Conservation (phyloP, 2,329 filamentous ascomycete genomes). For the Penicillium corylophilum region DNA sequence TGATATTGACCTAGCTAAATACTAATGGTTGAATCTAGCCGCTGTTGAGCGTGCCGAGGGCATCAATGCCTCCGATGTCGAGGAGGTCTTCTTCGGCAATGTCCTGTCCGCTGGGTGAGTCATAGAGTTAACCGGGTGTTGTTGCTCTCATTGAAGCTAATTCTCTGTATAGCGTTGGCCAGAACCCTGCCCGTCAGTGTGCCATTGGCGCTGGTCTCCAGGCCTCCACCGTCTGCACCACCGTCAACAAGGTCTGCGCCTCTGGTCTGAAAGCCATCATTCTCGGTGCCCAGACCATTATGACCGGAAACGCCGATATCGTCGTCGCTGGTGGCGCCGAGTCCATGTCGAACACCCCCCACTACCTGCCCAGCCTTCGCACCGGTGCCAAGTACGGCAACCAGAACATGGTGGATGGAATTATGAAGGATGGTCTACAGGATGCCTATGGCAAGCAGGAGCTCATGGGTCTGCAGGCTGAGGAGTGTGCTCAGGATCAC, state of each 20-base stretch:
- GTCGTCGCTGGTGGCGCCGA: slow-evolving; percentile 93
- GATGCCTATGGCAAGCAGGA: slow-evolving; percentile 90
- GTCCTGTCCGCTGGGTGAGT: slow-evolving; percentile 90
- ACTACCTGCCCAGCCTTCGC: slow-evolving; percentile 88
- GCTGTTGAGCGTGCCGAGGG: slow-evolving; percentile 82
- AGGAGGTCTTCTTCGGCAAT: slow-evolving; percentile 98
- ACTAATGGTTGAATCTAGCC: slow-evolving; percentile 42
- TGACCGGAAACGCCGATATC: slow-evolving; percentile 89
- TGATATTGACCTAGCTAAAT: slow-evolving; percentile 3
- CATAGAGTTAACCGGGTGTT: slow-evolving; percentile 1
- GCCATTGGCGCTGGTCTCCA: slow-evolving; percentile 84
- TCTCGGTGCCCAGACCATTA: slow-evolving; percentile 93
- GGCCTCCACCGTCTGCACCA: slow-evolving; percentile 78
- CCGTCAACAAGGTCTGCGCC: slow-evolving; percentile 98
- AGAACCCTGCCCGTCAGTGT: slow-evolving; percentile 94
- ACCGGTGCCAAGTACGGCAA: slow-evolving; percentile 92
- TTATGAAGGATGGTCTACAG: slow-evolving; percentile 90
- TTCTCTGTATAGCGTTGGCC: slow-evolving; percentile 67
- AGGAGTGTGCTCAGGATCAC: slow-evolving; percentile 88
- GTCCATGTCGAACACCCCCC: slow-evolving; percentile 97
- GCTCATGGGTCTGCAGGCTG: slow-evolving; percentile 91
- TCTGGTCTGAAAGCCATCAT: slow-evolving; percentile 93
- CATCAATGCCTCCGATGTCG: slow-evolving; percentile 83
- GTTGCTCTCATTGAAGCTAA: slow-evolving; percentile 7
- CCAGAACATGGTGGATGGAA: slow-evolving; percentile 81